Evolutionary conservation across 2,329 filamentous ascomycete species (phyloP).

Genomic region (Alternaria conjuncta): DNA sequence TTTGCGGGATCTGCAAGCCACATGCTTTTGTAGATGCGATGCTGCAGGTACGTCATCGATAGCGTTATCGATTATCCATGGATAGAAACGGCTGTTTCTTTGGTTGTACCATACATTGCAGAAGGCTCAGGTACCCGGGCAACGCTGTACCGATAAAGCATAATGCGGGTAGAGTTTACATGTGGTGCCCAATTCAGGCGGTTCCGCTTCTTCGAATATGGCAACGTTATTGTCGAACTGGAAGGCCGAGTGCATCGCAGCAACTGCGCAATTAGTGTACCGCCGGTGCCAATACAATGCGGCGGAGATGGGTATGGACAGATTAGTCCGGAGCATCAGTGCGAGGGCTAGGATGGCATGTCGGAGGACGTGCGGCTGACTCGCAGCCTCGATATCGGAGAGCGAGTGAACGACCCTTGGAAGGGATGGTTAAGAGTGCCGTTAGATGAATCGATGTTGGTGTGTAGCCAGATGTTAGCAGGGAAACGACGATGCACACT

Average conservation of each 20-base stretch:
- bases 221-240: not conserved
- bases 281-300: not conserved
- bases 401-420: not conserved
- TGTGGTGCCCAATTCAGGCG: not conserved
- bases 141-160: not conserved
- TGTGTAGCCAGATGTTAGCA: not conserved
- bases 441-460: not conserved
- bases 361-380: not conserved
- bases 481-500: not conserved
- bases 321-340: not conserved
- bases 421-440: not conserved
- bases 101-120: not conserved
- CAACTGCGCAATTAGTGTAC: not conserved
- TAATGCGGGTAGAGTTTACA: not conserved
- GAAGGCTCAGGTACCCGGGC: not conserved
- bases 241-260: not conserved
- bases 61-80: not conserved
- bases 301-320: not conserved
- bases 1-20: not conserved
- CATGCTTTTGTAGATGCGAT: not conserved
- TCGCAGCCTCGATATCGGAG: not conserved
- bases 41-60: conserved; percentile 3
- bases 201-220: not conserved
- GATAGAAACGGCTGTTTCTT: not conserved
- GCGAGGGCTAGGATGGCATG: not conserved